These are phyloP conservation scores for Acanthamoeba rhysodes DNA, from an alignment of 208 protist genomes.

Conservation along the genomic window DNA sequence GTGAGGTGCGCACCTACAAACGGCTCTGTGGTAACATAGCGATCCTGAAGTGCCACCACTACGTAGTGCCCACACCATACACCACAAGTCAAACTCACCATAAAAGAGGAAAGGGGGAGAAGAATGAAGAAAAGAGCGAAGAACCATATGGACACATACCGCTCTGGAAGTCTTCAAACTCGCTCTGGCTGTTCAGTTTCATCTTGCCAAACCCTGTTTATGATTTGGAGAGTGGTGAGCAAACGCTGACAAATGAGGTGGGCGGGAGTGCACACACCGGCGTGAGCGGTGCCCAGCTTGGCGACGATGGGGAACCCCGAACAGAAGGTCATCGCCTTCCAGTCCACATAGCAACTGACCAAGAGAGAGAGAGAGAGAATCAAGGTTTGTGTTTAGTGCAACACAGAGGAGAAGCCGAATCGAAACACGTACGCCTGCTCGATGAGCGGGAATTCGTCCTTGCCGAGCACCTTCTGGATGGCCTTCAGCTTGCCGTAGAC, in stretches of 20 bases:
- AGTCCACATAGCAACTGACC: slow-evolving; percentile 32
- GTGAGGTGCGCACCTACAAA: not conserved
- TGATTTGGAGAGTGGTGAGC: not conserved
- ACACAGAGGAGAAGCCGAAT: not conserved
- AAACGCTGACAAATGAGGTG: not conserved
- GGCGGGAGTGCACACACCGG: not conserved
- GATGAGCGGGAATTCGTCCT: slow-evolving; percentile 28
- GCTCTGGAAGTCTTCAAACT: slow-evolving; percentile 50
- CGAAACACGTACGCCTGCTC: slow-evolving; percentile 16
- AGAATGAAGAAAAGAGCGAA: not conserved
- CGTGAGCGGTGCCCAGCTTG: not conserved
- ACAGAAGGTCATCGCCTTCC: slow-evolving; percentile 48
- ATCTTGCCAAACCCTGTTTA: slow-evolving; percentile 33
- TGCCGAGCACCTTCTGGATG: not conserved
- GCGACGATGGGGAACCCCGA: slow-evolving; percentile 14
- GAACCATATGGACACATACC: not conserved
- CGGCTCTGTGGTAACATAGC: not conserved
- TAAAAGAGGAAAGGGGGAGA: not conserved
- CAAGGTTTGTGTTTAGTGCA: not conserved
- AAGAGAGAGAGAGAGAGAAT: not conserved
- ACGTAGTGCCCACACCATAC: not conserved
- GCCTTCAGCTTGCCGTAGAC: slow-evolving; percentile 32
- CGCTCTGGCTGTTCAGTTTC: slow-evolving; percentile 40
- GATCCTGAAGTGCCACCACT: not conserved
- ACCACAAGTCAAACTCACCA: too few relatives aligned